Conservation (phyloP, 129 eudicot genomes). For the Flaveria bidentis region DNA sequence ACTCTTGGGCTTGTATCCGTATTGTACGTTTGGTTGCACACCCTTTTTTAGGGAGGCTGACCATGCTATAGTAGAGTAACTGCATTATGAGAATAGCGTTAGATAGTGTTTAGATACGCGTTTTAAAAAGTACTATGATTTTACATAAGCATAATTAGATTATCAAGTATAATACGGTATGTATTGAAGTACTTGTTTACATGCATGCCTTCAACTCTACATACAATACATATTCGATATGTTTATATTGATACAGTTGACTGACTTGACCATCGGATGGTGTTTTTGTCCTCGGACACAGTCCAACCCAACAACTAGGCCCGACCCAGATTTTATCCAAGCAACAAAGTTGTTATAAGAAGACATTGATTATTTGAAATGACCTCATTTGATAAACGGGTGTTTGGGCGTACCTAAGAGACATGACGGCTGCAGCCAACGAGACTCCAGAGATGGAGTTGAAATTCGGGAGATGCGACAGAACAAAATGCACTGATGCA, state of each 20-base stretch:
- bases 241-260: too few species aligned
- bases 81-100: conserved; percentile 23
- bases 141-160: not conserved
- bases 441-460: conserved; percentile 66
- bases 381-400: not conserved
- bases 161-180: too few species aligned
- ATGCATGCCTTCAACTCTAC: too few species aligned
- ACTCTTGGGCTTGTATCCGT: conserved; percentile 35
- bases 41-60: conserved; percentile 37
- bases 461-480: conserved; percentile 72
- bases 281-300: too few species aligned
- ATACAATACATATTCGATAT: too few species aligned
- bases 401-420: conserved; percentile 17
- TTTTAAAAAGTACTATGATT: too few species aligned
- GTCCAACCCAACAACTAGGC: too few species aligned
- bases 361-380: not conserved
- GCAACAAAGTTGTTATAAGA: not conserved
- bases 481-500: conserved; percentile 54
- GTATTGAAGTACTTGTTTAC: too few species aligned
- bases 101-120: not conserved
- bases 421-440: conserved; percentile 46
- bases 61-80: conserved; percentile 68
- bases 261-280: too few species aligned
- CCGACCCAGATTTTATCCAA: too few species aligned
- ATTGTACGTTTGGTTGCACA: conserved; percentile 43